Percentiles rank a stretch among this genome's conserved stretches.
Evolutionary conservation across 495 filamentous ascomycete species (phyloP).

Genomic region (Cercophora samala): DNA sequence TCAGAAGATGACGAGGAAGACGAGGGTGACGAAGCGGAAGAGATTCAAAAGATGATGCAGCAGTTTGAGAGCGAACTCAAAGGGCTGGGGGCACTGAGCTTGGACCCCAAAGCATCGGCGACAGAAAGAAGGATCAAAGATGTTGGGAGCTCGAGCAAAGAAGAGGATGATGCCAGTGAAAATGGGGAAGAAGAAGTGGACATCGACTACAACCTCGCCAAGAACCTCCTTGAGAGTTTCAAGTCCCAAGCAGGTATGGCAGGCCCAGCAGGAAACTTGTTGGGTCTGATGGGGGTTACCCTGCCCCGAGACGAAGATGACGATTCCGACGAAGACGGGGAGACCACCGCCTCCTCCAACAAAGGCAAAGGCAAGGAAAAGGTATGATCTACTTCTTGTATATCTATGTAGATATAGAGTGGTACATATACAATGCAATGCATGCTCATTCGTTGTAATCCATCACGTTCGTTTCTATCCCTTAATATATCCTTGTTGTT

Average conservation of each 20-base stretch:
- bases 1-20: constrained; percentile 31
- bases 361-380: not conserved
- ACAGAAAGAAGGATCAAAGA: constrained; percentile 15
- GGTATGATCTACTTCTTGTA: constrained; percentile 1
- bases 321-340: constrained; percentile 33
- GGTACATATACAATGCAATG: not conserved
- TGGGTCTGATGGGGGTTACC: constrained; percentile 77
- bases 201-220: constrained; percentile 81
- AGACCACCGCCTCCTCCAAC: not conserved
- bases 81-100: constrained; percentile 67
- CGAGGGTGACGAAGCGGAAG: constrained; percentile 60
- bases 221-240: constrained; percentile 88
- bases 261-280: constrained; percentile 80
- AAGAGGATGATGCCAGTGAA: constrained; percentile 36
- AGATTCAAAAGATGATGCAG: constrained; percentile 67
- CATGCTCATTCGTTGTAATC: not conserved
- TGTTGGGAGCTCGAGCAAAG: constrained; percentile 19
- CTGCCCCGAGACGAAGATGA: constrained; percentile 71
- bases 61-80: constrained; percentile 81
- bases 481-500: too few species aligned
- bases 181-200: constrained; percentile 56
- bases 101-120: constrained; percentile 44
- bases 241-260: constrained; percentile 81
- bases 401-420: not conserved
- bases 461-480: not conserved